Conservation (phyloP, 1,284 basidiomycete species). For the Microbotryum intermedium region DNA sequence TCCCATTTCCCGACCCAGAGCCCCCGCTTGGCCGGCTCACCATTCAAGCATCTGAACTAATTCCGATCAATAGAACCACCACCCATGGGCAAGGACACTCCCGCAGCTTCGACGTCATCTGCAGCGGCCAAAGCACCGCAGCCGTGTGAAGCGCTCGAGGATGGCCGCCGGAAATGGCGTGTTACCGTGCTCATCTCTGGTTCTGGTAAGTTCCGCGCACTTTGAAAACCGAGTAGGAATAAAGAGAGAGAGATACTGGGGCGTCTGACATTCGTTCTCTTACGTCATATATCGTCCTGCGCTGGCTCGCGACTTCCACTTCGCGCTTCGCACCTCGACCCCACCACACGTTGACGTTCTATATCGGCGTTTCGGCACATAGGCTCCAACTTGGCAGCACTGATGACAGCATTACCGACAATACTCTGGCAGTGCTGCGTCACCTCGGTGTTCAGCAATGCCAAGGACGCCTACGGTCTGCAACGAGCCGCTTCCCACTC, state of each 20-base stretch:
- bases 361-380: background rate
- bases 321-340: background rate
- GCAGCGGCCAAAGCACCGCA: no score
- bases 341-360: background rate
- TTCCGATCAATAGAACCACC: no score
- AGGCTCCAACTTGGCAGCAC: constrained; percentile 93
- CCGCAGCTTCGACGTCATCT: no score
- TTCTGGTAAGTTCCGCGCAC: constrained; percentile 55
- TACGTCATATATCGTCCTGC: background rate
- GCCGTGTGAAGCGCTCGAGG: no score
- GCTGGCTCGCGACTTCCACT: background rate
- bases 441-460: constrained; percentile 79
- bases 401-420: constrained; percentile 74
- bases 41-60: no score
- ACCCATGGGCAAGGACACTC: no score
- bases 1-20: no score
- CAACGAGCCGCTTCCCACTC: constrained; percentile 61
- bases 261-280: background rate
- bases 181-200: constrained; percentile 69
- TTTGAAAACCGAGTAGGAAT: no score
- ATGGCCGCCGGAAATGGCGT: constrained; percentile 21
- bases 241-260: no score
- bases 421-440: constrained; percentile 50
- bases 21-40: no score
- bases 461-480: constrained; percentile 84